These are phyloP conservation scores for Fusarium lateritium DNA, from an alignment of 2,329 filamentous ascomycete genomes.

Conservation along the genomic window DNA sequence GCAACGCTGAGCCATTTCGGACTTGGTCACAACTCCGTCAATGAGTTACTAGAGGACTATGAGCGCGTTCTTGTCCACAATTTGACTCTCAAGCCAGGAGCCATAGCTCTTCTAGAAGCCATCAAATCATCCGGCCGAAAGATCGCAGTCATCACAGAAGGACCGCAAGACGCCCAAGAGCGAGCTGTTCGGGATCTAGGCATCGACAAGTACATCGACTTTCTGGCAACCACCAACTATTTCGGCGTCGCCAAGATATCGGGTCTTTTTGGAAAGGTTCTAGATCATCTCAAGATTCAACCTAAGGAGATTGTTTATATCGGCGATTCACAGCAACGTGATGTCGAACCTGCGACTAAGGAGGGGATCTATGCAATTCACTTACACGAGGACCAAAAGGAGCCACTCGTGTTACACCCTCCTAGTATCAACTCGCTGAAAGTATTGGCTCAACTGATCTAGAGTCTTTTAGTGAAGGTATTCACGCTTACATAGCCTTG, in stretches of 20 bases:
- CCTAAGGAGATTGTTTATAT: conserved; percentile 49
- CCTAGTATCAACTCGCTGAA: conserved; percentile 35
- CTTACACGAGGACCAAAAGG: conserved; percentile 33
- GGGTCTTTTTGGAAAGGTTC: conserved; percentile 49
- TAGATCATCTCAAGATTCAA: conserved; percentile 46
- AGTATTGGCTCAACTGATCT: conserved; percentile 20
- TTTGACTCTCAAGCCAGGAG: conserved; percentile 56
- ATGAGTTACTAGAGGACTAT: conserved; percentile 49
- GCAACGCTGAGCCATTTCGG: conserved; percentile 51
- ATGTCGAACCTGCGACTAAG: conserved; percentile 49
- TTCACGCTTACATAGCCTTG: not conserved
- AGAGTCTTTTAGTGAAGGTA: not conserved
- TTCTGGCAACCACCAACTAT: conserved; percentile 52
- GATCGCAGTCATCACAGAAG: conserved; percentile 62
- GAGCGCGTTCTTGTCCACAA: conserved; percentile 49
- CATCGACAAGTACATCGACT: conserved; percentile 48
- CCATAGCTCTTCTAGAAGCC: conserved; percentile 52
- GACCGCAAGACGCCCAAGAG: conserved; percentile 63
- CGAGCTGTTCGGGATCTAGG: conserved; percentile 53
- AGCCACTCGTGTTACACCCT: conserved; percentile 16
- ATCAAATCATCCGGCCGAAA: conserved; percentile 56
- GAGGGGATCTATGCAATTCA: conserved; percentile 51
- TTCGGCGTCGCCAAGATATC: conserved; percentile 50
- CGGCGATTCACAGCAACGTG: conserved; percentile 51
- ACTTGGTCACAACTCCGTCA: conserved; percentile 34